Base-by-base conservation (phyloP, 2,329 filamentous ascomycete genomes). In the Berkeleyomyces rouxiae region DNA sequence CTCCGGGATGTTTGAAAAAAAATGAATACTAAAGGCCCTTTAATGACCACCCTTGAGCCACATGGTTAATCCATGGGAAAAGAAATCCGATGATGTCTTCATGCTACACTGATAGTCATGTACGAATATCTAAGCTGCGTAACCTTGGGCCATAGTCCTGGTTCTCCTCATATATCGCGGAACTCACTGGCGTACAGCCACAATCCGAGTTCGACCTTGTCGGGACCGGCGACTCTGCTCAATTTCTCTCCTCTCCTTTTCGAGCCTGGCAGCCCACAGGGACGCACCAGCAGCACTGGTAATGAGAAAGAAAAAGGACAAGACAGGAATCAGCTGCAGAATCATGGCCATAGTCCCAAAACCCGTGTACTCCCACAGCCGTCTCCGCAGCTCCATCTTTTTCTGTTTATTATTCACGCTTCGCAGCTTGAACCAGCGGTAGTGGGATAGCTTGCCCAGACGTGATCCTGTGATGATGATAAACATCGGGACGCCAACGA, bases 301-400 rank as follows among this genome's bases (percentile, higher is more conserved):
- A 67, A 99, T 75, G 46, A 97, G 78, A 72, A 97, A 96, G 70
- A 97, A 84, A 79, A 99, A 95, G n/a, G 88, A 95, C 58, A 96
- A 74, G 10, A 92, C 79, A 0, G 93, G 93, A 7, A 96, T 79
- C n/a, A 97, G 79, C 74, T 96, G 89, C 37, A 97, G 74, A 5
- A 90, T 72, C 75, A 96, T 82, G 59, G 90, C 88, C 3, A 93
- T 79, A 0, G 87, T 89, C 13, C 93, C 93, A 70, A 97, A 96
- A 89, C 89, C 95, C 11, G 90, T 85, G 71, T 96, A 97, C 64
- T 93, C 88, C 82, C 88, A 88, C 66, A 82, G 78, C 61, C 86
- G 80, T 51, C 77, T 77, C 64, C 79, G 79, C 37, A 92, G 81
- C 68, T 87, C 89, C 37, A 76, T 76, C 68, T 88, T 88, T 66